These are phyloP conservation scores for Syzygium aromaticum DNA, from an alignment of 345 rosid genomes.

Conservation along the genomic window DNA sequence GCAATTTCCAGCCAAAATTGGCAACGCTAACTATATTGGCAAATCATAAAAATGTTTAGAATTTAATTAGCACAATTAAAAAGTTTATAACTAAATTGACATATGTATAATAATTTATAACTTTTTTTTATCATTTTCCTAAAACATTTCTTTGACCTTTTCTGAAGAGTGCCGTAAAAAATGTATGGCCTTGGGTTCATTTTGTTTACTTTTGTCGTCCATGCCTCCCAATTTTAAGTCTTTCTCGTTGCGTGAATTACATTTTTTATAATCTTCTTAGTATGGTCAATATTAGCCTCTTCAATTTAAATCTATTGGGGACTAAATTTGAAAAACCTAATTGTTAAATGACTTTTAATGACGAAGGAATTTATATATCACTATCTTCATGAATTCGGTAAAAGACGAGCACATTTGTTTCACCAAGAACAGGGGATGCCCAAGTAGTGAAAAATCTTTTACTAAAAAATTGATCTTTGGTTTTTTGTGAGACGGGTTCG, in stretches of 20 bases:
- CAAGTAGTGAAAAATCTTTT: neutral
- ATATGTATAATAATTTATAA: neutral
- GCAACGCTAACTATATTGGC: accelerated
- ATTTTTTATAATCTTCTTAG: neutral
- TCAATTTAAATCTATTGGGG: neutral
- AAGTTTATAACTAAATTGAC: neutral
- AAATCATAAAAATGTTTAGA: neutral
- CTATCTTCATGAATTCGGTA: neutral
- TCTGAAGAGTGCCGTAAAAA: neutral
- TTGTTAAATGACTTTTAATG: neutral
- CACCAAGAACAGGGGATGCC: neutral
- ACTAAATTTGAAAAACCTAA: neutral
- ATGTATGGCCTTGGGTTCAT: neutral
- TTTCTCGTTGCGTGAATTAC: neutral
- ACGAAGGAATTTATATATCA: neutral
- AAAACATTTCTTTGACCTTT: neutral
- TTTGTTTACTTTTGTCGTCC: neutral
- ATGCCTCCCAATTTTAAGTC: neutral
- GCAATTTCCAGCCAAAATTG: neutral
- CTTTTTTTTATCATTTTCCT: neutral
- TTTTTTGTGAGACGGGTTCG: neutral
- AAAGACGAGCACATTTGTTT: neutral
- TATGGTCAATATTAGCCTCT: neutral
- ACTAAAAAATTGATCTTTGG: neutral
- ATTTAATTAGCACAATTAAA: neutral